Evolutionary conservation across 345 rosid genomes (phyloP).

Genomic region (Brassica cretica): DNA sequence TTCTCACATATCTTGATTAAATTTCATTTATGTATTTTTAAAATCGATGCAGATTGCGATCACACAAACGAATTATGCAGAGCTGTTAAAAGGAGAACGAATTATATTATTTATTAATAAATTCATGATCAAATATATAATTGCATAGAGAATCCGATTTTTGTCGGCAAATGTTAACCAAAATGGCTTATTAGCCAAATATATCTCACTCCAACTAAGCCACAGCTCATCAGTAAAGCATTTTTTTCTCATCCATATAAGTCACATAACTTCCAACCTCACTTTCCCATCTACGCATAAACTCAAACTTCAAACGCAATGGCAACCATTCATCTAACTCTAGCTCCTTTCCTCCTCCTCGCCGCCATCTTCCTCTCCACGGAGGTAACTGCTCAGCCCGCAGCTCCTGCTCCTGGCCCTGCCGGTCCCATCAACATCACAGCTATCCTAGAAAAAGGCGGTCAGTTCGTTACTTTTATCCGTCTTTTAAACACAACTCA

Average conservation of each 20-base stretch:
- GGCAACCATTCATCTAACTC: conserved; percentile 43
- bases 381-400: conserved; percentile 25
- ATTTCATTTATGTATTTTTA: neutral
- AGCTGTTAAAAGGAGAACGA: neutral
- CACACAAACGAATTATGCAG: neutral
- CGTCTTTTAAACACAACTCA: conserved; percentile 59
- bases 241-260: conserved; percentile 42
- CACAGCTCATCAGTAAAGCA: conserved; percentile 23
- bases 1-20: neutral
- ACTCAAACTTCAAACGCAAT: conserved; percentile 34
- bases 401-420: conserved; percentile 54
- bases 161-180: conserved; percentile 30
- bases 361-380: conserved; percentile 41
- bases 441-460: conserved; percentile 62
- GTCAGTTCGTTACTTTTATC: conserved; percentile 63
- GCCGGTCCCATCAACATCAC: conserved; percentile 73
- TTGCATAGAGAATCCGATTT: neutral
- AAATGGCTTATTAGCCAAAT: conserved; percentile 19
- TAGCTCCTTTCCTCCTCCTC: conserved; percentile 35
- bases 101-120: neutral
- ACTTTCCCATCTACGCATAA: conserved; percentile 18
- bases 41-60: neutral
- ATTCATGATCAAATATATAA: neutral
- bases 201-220: conserved; percentile 53
- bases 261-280: conserved; percentile 26